Base-by-base conservation (phyloP, 169 alveolate species). In the Amoebophrya sp. region DNA sequence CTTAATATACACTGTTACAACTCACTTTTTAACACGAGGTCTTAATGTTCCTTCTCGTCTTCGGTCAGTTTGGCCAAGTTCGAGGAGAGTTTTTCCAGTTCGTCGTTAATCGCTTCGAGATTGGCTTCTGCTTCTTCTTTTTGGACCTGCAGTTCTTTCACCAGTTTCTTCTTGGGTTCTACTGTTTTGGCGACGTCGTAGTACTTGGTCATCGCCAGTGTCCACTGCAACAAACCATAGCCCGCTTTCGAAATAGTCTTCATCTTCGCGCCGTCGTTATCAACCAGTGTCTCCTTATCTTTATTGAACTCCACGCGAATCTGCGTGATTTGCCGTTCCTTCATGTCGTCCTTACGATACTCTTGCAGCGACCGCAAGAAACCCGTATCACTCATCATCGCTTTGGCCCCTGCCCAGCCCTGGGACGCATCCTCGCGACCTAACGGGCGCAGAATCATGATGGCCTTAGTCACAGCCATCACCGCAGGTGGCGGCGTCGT, bases 321-420 rank as follows among this genome's bases (percentile, higher is more conserved):
- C 92, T 95, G 95, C 95, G 92, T 95, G 91, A 97, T 96, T 94
- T 96, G 95, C 89, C 93, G 89, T 29, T 93, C 95, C 90, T 94
- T 94, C 93, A 96, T 96, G 89, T 95, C 94, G 77, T 96, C 96
- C 93, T 89, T 89, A 90, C 93, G 95, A 92, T 95, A 97, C 55
- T 94, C 96, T 55, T 95, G 94, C 33, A 96, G 95, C 0, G 95
- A 92, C n/a, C 94, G 91, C 92, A 97, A 92, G 65, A 97, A 93
- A 90, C 96, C 95, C 91, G 94, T 96, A 91, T 96, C 97, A 29
- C 95, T 94, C 93, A 97, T 92, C 97, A 96, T 96, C 40, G 94
- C 94, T 91, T 96, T 96, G 36, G 97, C 97, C 0, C 96, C 96
- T 38, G 95, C 95, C 99, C 99, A 97, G n/a, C 97, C 98, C 54